Evolutionary conservation across 2,329 filamentous ascomycete genomes (phyloP).

Genomic region (Setomelanomma holmii): DNA sequence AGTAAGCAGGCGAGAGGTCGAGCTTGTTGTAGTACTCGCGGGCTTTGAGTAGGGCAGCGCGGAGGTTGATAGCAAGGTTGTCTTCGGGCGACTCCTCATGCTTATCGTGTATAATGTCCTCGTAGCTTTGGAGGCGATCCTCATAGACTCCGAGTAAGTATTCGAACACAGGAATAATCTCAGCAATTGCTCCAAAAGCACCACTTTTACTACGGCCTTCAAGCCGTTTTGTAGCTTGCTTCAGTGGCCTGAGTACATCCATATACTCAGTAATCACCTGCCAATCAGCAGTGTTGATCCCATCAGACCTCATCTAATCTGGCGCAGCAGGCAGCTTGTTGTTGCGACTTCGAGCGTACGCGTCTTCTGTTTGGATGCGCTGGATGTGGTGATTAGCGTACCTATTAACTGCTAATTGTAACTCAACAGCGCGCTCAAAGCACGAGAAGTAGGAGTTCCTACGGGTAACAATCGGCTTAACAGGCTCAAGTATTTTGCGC

Average conservation of each 20-base stretch:
- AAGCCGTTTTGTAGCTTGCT: neutral
- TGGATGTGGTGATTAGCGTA: conserved; percentile 1
- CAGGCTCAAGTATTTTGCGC: neutral
- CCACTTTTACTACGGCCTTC: neutral
- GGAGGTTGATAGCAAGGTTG: neutral
- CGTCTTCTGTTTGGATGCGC: neutral
- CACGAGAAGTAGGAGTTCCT: neutral
- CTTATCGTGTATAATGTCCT: neutral
- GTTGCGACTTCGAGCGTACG: no score
- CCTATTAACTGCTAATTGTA: neutral
- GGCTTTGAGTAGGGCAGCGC: no score
- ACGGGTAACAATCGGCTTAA: conserved; percentile 2
- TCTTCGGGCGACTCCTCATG: neutral
- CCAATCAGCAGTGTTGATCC: conserved; percentile 2
- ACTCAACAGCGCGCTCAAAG: conserved; percentile 3
- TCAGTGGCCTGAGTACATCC: neutral
- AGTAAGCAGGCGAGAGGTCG: no score
- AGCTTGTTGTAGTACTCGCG: no score
- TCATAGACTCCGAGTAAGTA: neutral
- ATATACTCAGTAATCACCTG: conserved; percentile 3
- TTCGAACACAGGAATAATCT: conserved; percentile 5
- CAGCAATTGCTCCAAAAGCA: neutral
- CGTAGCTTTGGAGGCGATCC: neutral
- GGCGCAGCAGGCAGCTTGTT: no score
- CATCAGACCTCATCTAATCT: neutral